Percentiles rank a stretch among this genome's conserved stretches.
Evolutionary conservation across 768 basidiomycete genomes (phyloP).

Genomic region (Kwoniella shandongensis): DNA sequence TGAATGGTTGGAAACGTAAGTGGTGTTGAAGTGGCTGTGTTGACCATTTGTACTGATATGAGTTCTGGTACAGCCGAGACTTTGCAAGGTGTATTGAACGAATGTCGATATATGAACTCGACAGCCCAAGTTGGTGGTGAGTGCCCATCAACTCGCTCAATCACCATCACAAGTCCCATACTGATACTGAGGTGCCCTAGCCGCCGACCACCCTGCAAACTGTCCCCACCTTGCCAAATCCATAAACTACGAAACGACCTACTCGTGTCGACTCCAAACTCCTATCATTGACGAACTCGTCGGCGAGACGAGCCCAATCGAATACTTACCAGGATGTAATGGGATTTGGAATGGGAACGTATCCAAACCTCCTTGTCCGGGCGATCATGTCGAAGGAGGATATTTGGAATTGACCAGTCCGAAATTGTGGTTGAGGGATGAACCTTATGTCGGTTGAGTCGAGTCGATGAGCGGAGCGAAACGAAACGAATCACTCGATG

Average conservation of each 20-base stretch:
- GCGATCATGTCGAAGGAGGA: constrained; percentile 22
- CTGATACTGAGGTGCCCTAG: too few relatives aligned
- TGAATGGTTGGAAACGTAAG: constrained; percentile 26
- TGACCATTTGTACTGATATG: too few relatives aligned
- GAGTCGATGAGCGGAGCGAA: too few relatives aligned
- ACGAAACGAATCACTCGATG: neutral
- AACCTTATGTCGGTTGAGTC: constrained; percentile 23
- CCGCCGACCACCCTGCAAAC: constrained; percentile 22
- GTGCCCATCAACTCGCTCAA: too few relatives aligned
- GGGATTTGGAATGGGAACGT: constrained; percentile 25
- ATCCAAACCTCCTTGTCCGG: constrained; percentile 27
- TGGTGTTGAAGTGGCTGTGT: too few relatives aligned
- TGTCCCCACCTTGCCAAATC: constrained; percentile 25
- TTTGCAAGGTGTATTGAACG: constrained; percentile 23
- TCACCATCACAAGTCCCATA: too few relatives aligned
- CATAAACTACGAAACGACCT: constrained; percentile 13
- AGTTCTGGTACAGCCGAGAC: constrained; percentile 7
- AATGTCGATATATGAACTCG: constrained; percentile 32
- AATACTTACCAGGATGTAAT: constrained; percentile 30
- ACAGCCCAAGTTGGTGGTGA: constrained; percentile 13
- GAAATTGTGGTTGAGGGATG: constrained; percentile 16
- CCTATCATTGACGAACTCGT: constrained; percentile 27
- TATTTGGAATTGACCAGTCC: constrained; percentile 14
- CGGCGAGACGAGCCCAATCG: constrained; percentile 19
- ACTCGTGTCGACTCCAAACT: constrained; percentile 18